phyloP scores from a whole-genome alignment of 345 rosid species.

The Gynandropsis gynandra region DNA sequence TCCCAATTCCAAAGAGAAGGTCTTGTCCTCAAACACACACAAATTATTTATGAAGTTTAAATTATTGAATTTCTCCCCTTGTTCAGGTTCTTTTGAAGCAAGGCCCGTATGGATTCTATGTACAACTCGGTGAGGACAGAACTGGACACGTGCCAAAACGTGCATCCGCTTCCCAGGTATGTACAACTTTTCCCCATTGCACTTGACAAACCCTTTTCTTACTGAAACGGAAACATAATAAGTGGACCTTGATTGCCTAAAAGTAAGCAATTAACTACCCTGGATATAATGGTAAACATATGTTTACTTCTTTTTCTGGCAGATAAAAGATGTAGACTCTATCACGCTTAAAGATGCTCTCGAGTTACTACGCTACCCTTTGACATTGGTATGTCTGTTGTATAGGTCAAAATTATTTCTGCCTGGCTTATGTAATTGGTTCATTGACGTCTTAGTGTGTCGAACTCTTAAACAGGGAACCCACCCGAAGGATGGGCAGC shows the following conservation, averaged over 20 bases:
- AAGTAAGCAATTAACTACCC: too few relatives aligned
- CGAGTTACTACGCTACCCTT: constrained; percentile 64
- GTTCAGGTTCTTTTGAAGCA: constrained; percentile 72
- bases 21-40: constrained; percentile 28
- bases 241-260: too few relatives aligned
- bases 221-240: constrained; percentile 11
- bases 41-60: constrained; percentile 1
- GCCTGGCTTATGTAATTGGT: constrained; percentile 5
- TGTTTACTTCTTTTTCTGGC: constrained; percentile 21
- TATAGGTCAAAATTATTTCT: too few relatives aligned
- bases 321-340: constrained; percentile 62
- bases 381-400: constrained; percentile 55
- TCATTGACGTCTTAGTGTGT: constrained; percentile 12
- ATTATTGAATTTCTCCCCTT: constrained; percentile 17
- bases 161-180: constrained; percentile 68
- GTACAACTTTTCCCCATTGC: constrained; percentile 20
- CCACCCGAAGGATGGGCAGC: constrained; percentile 80
- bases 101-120: constrained; percentile 89
- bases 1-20: constrained; percentile 83
- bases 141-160: constrained; percentile 68
- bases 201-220: constrained; percentile 5
- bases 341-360: constrained; percentile 74
- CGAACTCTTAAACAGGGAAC: constrained; percentile 48
- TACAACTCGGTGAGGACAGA: constrained; percentile 92
- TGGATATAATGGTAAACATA: too few relatives aligned